These are phyloP conservation scores for Lizanozyma gosingica DNA, from an alignment of 1,139 yeast species.

Conservation along the genomic window DNA sequence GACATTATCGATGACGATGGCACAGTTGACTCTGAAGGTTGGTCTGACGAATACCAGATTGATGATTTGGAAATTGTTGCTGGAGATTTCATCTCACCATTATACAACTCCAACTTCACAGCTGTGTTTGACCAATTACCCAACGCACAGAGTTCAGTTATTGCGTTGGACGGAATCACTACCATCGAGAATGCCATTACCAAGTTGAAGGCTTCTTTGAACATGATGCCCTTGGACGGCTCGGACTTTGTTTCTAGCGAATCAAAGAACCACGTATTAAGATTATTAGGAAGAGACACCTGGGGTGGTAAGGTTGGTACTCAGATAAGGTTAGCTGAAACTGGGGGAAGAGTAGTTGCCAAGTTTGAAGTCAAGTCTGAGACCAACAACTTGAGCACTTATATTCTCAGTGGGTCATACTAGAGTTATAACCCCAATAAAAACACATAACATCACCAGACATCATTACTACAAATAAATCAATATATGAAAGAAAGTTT, in stretches of 20 bases:
- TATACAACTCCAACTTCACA: conserved; percentile 72
- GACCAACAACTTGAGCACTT: conserved; percentile 18
- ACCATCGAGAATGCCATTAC: conserved; percentile 29
- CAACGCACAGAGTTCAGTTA: conserved; percentile 23
- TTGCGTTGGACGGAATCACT: conserved; percentile 25
- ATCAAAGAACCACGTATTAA: conserved; percentile 58
- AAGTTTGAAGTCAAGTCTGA: conserved; percentile 69
- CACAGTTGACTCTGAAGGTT: conserved; percentile 60
- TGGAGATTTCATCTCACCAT: conserved; percentile 77
- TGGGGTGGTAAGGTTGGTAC: conserved; percentile 68
- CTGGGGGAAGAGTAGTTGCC: conserved; percentile 66
- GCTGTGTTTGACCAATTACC: conserved; percentile 66
- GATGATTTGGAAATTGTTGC: conserved; percentile 70
- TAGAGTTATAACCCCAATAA: conserved; percentile 2
- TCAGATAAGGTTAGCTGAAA: conserved; percentile 60
- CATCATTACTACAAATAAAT: too few relatives aligned
- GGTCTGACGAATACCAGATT: conserved; percentile 87
- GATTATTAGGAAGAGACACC: conserved; percentile 75
- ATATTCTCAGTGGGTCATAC: conserved; percentile 14
- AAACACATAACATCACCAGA: too few relatives aligned
- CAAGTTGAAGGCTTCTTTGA: conserved; percentile 52
- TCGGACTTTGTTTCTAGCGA: conserved; percentile 58
- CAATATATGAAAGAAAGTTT: too few relatives aligned
- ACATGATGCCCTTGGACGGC: conserved; percentile 76
- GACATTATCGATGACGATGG: conserved; percentile 75